These are phyloP conservation scores for Nakazawaea holstii DNA, from an alignment of 805 yeast species.

Conservation along the genomic window DNA sequence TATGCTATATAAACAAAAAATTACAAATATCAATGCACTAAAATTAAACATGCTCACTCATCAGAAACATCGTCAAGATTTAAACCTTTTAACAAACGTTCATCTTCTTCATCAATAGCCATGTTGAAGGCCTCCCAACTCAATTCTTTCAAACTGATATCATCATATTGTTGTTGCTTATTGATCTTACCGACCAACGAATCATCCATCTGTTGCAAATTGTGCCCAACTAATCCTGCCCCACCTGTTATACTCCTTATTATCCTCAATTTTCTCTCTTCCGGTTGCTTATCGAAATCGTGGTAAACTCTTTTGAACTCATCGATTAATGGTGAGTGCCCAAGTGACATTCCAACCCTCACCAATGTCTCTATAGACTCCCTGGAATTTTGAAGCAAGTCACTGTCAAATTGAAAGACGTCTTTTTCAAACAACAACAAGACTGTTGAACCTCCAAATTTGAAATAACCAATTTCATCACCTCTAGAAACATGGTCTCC, in stretches of 20 bases:
- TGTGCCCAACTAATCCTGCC: constrained; percentile 16
- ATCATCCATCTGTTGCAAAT: constrained; percentile 7
- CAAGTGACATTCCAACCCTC: constrained; percentile 88
- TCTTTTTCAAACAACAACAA: constrained; percentile 55
- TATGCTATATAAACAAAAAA: constrained; percentile 4
- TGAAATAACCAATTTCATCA: constrained; percentile 89
- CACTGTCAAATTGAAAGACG: constrained; percentile 61
- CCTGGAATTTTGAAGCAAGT: constrained; percentile 61
- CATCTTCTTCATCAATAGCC: constrained; percentile 12
- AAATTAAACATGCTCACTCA: background rate
- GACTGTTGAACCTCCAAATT: constrained; percentile 93
- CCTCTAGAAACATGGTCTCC: constrained; percentile 60
- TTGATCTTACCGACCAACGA: constrained; percentile 7
- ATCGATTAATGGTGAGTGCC: constrained; percentile 51
- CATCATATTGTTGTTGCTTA: background rate
- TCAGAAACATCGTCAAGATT: constrained; percentile 15
- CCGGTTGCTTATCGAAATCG: constrained; percentile 40
- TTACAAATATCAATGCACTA: background rate
- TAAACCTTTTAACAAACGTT: constrained; percentile 22
- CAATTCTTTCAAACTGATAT: constrained; percentile 6
- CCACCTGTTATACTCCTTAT: constrained; percentile 59
- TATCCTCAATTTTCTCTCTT: constrained; percentile 41
- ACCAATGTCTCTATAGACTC: constrained; percentile 77
- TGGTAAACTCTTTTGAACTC: constrained; percentile 46
- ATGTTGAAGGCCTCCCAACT: constrained; percentile 15